Evolutionary conservation across 164 flowering plant genomes (phyloP).

Genomic region (Paratinospora sagittata): DNA sequence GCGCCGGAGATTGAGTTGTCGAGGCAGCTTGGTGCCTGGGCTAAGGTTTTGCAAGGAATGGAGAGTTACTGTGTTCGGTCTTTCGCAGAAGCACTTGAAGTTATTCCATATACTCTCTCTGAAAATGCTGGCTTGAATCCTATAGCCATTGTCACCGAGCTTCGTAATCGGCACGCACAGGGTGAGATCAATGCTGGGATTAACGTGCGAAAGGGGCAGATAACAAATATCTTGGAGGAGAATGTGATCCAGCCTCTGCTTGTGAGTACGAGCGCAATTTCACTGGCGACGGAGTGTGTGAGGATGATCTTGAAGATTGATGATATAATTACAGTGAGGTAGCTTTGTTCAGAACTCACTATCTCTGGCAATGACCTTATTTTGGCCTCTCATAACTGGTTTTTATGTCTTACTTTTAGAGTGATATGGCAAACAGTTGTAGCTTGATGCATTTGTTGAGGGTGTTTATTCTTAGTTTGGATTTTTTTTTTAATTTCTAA

Average conservation of each 20-base stretch:
- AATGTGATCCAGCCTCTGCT: constrained; percentile 97
- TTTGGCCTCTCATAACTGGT: background rate
- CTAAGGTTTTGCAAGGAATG: constrained; percentile 91
- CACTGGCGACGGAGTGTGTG: constrained; percentile 89
- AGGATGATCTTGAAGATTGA: constrained; percentile 98
- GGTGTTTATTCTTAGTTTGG: background rate
- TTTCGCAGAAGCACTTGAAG: constrained; percentile 95
- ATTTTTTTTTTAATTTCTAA: background rate
- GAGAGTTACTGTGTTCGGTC: constrained; percentile 79
- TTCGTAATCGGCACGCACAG: constrained; percentile 89
- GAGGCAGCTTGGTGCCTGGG: constrained; percentile 94
- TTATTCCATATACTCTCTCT: constrained; percentile 85
- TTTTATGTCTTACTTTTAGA: background rate
- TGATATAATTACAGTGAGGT: constrained; percentile 92
- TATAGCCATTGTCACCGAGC: constrained; percentile 81
- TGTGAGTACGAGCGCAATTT: constrained; percentile 92
- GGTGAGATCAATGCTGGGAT: constrained; percentile 96
- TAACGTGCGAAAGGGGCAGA: constrained; percentile 97
- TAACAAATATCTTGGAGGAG: constrained; percentile 92
- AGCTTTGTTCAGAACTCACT: constrained; percentile 19
- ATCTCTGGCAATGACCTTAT: background rate
- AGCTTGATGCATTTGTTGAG: background rate
- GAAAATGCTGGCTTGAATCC: constrained; percentile 98
- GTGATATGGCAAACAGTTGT: constrained; percentile 7
- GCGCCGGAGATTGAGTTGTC: constrained; percentile 97